Base-by-base conservation (phyloP, 2,329 filamentous ascomycete species). In the Ascochyta fabae region DNA sequence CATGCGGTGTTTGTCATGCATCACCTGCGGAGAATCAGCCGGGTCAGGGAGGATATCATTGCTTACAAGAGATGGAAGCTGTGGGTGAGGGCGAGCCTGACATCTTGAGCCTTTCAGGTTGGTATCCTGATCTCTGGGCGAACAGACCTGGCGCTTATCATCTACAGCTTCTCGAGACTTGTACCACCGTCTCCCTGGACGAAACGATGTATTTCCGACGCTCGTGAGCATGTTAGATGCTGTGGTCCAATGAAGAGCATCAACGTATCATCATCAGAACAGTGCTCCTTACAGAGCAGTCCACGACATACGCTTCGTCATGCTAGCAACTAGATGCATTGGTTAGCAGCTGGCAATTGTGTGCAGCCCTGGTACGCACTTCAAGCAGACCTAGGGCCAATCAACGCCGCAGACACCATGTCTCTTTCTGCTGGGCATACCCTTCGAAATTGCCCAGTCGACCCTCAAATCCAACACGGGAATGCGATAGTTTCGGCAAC, bases 91-190 rank as follows among this genome's bases (percentile, higher is more conserved):
- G 68, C 46, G 45, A 58, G 38, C 52, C 41, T 49, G 49, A 43
- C 50, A 60, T 70, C 70, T 66, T 73, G 68, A 71, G 58, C 23
- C 57, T 53, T 55, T 40, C 47, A 41, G 38, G 47, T 50, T 54
- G 33, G 44, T 51, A 40, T 43, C 56, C 57, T 56, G 59, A 59
- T 39, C 42, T 41, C 49, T 63, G 39, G 64, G 68, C 67, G 64
- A 70, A 51, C 58, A 70, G 62, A 53, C 55, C 64, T 62, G 70
- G 73, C 73, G 73, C 73, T 73, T 66, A 71, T 57, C 51, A 59
- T 60, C 53, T 61, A 62, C 53, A 56, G 54, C 54, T 48, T 66
- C 65, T 53, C 64, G 61, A 57, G 60, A 67, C 58, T 59, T 75
- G 72, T 74, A 71, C 66, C 40, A 71, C 70, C 40, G 43, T 58